Conservation (phyloP, 1,284 basidiomycete species). For the Cutaneotrichosporon spelunceum region DNA sequence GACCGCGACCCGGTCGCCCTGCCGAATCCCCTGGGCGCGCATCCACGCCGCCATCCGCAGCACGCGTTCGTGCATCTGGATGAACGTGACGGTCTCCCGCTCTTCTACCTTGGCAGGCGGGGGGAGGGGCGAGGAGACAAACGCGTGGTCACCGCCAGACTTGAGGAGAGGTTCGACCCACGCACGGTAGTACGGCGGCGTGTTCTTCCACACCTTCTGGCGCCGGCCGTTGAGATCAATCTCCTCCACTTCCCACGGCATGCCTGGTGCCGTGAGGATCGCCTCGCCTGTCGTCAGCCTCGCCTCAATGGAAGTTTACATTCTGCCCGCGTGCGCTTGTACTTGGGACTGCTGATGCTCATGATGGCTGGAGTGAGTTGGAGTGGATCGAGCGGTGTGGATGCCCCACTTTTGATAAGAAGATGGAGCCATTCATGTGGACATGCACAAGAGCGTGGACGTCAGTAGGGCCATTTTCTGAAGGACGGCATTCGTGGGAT, state of each 20-base stretch:
- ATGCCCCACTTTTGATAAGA: too few species aligned
- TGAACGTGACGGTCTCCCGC: constrained; percentile 3
- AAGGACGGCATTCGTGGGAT: too few species aligned
- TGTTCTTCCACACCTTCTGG: constrained; percentile 39
- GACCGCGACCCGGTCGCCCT: constrained; percentile 8
- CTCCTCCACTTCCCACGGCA: constrained; percentile 39
- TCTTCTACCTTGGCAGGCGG: not conserved
- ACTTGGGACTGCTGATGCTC: too few species aligned
- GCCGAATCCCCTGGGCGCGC: not conserved
- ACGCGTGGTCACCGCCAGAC: not conserved
- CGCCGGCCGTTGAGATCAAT: constrained; percentile 26
- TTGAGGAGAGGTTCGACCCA: constrained; percentile 8
- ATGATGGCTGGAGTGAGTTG: too few species aligned
- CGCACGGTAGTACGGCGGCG: not conserved
- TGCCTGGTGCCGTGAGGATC: constrained; percentile 36
- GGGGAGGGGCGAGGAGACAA: constrained; percentile 3
- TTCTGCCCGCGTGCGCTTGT: too few species aligned
- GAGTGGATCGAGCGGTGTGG: too few species aligned
- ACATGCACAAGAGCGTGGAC: too few species aligned
- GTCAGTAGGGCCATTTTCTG: too few species aligned
- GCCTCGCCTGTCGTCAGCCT: constrained; percentile 30
- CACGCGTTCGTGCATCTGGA: not conserved
- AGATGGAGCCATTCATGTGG: too few species aligned
- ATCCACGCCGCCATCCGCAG: constrained; percentile 6
- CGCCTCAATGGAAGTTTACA: too few species aligned